phyloP scores from a whole-genome alignment of 805 yeast species.

The Saccharomycopsis sp. region DNA sequence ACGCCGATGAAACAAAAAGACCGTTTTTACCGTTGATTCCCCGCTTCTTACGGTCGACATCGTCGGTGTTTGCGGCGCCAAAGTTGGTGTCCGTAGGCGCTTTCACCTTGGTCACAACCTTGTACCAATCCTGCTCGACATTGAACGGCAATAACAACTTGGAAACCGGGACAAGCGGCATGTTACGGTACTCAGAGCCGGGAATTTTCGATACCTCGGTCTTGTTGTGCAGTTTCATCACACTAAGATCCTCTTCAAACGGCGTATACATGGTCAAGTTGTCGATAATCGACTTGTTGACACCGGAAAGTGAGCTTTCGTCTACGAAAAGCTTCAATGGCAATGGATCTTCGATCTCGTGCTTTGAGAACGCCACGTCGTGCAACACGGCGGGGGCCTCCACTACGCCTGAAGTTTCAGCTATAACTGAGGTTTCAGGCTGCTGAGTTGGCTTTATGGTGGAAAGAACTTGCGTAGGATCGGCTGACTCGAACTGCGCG shows the following conservation, averaged over 20 bases:
- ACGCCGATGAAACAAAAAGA: slow-evolving; percentile 36
- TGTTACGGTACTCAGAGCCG: slow-evolving; percentile 27
- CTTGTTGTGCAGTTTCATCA: slow-evolving; percentile 1
- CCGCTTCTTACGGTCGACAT: slow-evolving; percentile 35
- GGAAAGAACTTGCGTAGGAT: slow-evolving; percentile 1
- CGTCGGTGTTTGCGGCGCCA: slow-evolving; percentile 27
- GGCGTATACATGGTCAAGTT: slow-evolving; percentile 44
- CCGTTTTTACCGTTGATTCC: slow-evolving; percentile 48
- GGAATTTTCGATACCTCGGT: slow-evolving; percentile 25
- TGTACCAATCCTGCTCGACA: slow-evolving; percentile 56
- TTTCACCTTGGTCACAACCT: slow-evolving; percentile 45
- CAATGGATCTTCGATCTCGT: slow-evolving; percentile 1
- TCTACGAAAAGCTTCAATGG: slow-evolving; percentile 45
- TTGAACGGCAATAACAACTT: slow-evolving; percentile 60
- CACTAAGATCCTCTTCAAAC: slow-evolving; percentile 31
- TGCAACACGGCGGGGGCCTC: not conserved
- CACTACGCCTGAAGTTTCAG: too few relatives aligned
- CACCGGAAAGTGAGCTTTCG: slow-evolving; percentile 35
- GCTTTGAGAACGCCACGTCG: not conserved
- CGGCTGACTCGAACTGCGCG: not conserved
- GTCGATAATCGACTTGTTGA: slow-evolving; percentile 42
- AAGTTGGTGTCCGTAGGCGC: not conserved
- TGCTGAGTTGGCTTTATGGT: slow-evolving; percentile 2
- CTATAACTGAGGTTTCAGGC: too few relatives aligned
- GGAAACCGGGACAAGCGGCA: slow-evolving; percentile 51